Conservation (phyloP, 2,329 filamentous ascomycete species). For the Colletotrichum tamarilloi region DNA sequence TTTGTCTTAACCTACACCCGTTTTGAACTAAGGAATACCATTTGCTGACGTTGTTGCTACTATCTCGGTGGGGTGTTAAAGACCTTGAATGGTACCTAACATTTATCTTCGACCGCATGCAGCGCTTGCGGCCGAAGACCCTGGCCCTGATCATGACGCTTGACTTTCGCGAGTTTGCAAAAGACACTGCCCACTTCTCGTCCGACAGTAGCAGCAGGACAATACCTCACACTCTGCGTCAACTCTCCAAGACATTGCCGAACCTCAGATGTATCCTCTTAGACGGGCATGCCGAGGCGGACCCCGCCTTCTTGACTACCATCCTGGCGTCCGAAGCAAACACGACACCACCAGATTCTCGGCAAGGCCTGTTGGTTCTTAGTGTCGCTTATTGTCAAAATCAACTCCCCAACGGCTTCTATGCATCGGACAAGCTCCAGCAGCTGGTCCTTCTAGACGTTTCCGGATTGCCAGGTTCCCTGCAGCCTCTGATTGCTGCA, state of each 20-base stretch:
- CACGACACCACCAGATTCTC: conserved; percentile 1
- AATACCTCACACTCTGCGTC: conserved; percentile 53
- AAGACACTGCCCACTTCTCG: conserved; percentile 53
- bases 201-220: conserved; percentile 50
- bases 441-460: conserved; percentile 64
- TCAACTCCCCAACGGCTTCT: conserved; percentile 54
- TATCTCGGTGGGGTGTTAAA: conserved; percentile 40
- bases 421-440: conserved; percentile 48
- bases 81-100: conserved; percentile 61
- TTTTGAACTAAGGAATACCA: background rate
- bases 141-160: conserved; percentile 57
- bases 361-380: conserved; percentile 51
- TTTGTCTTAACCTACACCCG: conserved; percentile 21
- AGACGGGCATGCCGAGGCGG: conserved; percentile 58
- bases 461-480: conserved; percentile 59
- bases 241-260: conserved; percentile 54
- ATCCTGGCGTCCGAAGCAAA: conserved; percentile 17
- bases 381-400: conserved; percentile 56
- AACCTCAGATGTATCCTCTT: conserved; percentile 58
- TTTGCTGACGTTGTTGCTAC: conserved; percentile 8
- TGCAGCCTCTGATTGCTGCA: conserved; percentile 48
- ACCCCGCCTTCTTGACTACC: conserved; percentile 51
- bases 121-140: conserved; percentile 48
- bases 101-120: conserved; percentile 56
- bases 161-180: conserved; percentile 59